Percentiles rank a stretch among this genome's conserved stretches.
phyloP scores from a whole-genome alignment of 345 rosid species.

The Hibiscus syriacus region DNA sequence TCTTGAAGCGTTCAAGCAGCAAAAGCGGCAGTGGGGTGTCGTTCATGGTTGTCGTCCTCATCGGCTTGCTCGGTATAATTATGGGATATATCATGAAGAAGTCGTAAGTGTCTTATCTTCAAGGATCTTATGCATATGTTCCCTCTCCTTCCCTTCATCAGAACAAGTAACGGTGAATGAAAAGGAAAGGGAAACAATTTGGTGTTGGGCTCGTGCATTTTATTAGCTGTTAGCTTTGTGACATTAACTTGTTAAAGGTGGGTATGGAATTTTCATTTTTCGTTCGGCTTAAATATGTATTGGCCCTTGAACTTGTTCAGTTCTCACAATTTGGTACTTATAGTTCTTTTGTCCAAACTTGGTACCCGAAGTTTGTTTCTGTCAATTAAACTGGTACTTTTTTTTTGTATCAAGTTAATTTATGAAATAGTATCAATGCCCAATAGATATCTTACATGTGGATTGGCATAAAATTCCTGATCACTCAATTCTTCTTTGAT shows the following conservation, averaged over 20 bases:
- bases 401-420: neutral
- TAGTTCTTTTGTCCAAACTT: too few species aligned
- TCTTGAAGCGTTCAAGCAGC: slow-evolving; percentile 39
- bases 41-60: slow-evolving; percentile 37
- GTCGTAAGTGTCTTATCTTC: slow-evolving; percentile 1
- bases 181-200: slow-evolving; percentile 17
- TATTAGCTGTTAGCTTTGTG: slow-evolving; percentile 18
- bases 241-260: slow-evolving; percentile 23
- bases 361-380: too few species aligned
- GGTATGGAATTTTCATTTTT: slow-evolving; percentile 10
- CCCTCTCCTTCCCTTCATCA: slow-evolving; percentile 11
- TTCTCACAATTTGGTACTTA: too few species aligned
- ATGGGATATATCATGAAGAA: slow-evolving; percentile 68
- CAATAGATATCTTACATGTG: too few species aligned
- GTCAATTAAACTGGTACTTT: too few species aligned
- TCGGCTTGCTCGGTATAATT: slow-evolving; percentile 53
- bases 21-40: slow-evolving; percentile 42
- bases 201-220: slow-evolving; percentile 15
- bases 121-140: neutral
- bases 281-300: neutral
- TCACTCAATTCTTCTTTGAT: too few species aligned
- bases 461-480: too few species aligned
- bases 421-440: too few species aligned
- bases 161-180: slow-evolving; percentile 24
- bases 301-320: too few species aligned